Evolutionary conservation across 306 rosid species (phyloP).

Genomic region (Fragaria iinumae): DNA sequence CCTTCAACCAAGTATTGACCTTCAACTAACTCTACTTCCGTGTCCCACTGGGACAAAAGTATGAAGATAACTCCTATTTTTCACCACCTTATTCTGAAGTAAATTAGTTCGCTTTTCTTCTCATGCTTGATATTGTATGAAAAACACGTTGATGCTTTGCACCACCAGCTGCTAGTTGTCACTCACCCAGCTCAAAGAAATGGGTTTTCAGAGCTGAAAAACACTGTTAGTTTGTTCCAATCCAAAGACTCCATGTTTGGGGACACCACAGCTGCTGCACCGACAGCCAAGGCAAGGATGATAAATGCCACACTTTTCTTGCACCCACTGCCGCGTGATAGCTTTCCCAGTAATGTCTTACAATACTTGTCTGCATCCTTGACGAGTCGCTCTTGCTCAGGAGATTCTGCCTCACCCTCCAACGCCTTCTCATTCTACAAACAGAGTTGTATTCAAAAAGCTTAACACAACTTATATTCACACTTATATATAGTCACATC

Average conservation of each 20-base stretch:
- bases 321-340: conserved; percentile 64
- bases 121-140: conserved; percentile 18
- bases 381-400: conserved; percentile 39
- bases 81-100: conserved; percentile 39
- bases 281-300: conserved; percentile 55
- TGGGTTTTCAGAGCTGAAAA: conserved; percentile 40
- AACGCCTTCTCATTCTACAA: conserved; percentile 70
- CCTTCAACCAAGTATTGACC: conserved; percentile 38
- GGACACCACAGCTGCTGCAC: conserved; percentile 60
- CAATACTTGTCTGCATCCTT: conserved; percentile 80
- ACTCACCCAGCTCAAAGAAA: conserved; percentile 38
- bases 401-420: conserved; percentile 44
- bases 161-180: conserved; percentile 31
- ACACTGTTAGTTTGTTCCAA: conserved; percentile 52
- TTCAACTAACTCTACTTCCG: conserved; percentile 40
- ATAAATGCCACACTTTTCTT: conserved; percentile 47
- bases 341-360: conserved; percentile 53
- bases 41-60: conserved; percentile 35
- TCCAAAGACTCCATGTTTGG: conserved; percentile 56
- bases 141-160: conserved; percentile 32
- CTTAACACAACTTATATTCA: conserved; percentile 16
- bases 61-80: conserved; percentile 37
- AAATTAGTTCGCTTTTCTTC: conserved; percentile 34
- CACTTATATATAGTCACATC: conserved; percentile 15
- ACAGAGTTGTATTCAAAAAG: conserved; percentile 24